Evolutionary conservation across 169 alveolate genomes (phyloP).

Genomic region (Amoebophrya sp.): DNA sequence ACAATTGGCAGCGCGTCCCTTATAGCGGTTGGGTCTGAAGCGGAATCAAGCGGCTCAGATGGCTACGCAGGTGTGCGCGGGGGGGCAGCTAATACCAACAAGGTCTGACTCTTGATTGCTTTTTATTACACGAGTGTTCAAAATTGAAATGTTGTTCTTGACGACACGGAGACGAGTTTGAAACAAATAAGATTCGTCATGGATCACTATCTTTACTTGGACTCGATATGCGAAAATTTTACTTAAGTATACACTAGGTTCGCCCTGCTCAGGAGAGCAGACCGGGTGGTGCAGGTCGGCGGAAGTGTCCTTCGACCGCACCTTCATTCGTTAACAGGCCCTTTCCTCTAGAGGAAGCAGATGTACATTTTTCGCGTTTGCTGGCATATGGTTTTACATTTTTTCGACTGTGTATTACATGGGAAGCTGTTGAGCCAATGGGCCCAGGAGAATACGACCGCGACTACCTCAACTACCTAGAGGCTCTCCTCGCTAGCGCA

Average conservation of each 20-base stretch:
- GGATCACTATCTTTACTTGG: neutral
- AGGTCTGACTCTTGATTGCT: too few species aligned
- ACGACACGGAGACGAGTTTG: neutral
- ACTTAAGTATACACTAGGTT: neutral
- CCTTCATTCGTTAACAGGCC: neutral
- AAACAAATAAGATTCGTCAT: neutral
- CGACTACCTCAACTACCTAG: slow-evolving; percentile 19
- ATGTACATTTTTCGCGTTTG: slow-evolving; percentile 26
- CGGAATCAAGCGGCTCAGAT: too few species aligned
- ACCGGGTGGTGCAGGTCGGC: too few species aligned
- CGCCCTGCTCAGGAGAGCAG: too few species aligned
- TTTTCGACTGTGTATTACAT: neutral
- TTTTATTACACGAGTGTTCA: too few species aligned
- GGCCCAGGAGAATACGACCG: slow-evolving; percentile 23
- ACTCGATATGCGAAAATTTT: neutral
- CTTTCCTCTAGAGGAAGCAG: slow-evolving; percentile 30
- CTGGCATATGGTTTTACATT: slow-evolving; percentile 32
- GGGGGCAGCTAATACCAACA: too few species aligned
- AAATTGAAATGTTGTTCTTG: too few species aligned
- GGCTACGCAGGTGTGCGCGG: too few species aligned
- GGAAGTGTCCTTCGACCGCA: too few species aligned
- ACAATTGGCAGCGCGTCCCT: too few species aligned
- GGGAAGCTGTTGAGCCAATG: slow-evolving; percentile 35
- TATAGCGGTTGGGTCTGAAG: too few species aligned
- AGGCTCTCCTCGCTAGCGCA: neutral